These are phyloP conservation scores for Arthrobotrys entomopaga DNA, from an alignment of 2,329 filamentous ascomycete species.

Conservation along the genomic window DNA sequence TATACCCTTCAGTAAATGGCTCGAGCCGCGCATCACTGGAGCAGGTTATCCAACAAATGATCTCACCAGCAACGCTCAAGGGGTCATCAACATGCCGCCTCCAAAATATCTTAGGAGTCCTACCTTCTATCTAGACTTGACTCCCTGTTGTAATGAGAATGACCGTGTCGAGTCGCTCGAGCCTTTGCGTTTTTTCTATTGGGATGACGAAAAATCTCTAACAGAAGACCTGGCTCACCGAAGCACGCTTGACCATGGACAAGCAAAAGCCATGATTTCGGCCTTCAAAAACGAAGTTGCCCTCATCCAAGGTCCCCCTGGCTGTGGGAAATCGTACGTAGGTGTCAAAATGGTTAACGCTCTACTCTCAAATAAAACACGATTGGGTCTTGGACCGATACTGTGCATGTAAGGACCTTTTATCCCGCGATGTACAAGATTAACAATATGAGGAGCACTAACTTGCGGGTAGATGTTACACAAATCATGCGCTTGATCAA, in stretches of 20 bases:
- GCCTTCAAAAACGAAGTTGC: constrained; percentile 68
- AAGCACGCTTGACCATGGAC: constrained; percentile 67
- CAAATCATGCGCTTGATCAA: constrained; percentile 68
- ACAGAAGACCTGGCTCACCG: constrained; percentile 35
- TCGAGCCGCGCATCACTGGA: constrained; percentile 46
- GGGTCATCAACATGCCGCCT: constrained; percentile 3
- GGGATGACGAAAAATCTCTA: background rate
- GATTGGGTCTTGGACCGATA: constrained; percentile 65
- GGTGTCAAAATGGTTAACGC: constrained; percentile 66
- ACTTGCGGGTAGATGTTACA: constrained; percentile 64
- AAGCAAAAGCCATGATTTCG: constrained; percentile 67
- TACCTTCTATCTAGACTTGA: constrained; percentile 10
- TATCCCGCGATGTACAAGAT: background rate
- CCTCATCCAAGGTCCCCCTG: constrained; percentile 76
- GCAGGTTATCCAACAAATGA: background rate
- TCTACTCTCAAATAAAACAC: constrained; percentile 56
- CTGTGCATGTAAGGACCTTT: constrained; percentile 62
- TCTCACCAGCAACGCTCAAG: background rate
- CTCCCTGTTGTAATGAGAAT: constrained; percentile 4
- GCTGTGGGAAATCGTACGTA: constrained; percentile 74
- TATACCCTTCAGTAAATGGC: constrained; percentile 59
- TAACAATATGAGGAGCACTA: background rate
- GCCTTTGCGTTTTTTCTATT: constrained; percentile 5
- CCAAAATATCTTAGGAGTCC: background rate
- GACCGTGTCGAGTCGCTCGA: no score